Evolutionary conservation across 2,329 filamentous ascomycete genomes (phyloP).

Genomic region (Huntiella moniliformis): DNA sequence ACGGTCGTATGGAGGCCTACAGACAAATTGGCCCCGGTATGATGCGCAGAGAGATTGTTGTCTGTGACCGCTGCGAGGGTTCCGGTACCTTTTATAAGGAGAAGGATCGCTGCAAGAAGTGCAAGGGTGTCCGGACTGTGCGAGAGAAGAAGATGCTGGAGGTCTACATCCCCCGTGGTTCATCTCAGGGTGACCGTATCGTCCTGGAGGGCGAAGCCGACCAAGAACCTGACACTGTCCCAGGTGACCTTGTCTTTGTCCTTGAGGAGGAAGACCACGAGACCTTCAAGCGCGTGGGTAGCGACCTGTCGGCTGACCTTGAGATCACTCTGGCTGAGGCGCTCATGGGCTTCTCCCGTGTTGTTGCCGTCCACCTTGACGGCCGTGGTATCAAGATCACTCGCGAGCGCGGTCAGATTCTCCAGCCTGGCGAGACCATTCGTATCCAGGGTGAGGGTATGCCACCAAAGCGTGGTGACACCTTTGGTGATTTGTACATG

Average conservation of each 20-base stretch:
- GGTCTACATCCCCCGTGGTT: constrained; percentile 83
- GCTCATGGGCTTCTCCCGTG: constrained; percentile 71
- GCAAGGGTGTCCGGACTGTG: constrained; percentile 76
- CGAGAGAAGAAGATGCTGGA: constrained; percentile 88
- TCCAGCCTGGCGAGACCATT: constrained; percentile 68
- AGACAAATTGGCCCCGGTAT: constrained; percentile 74
- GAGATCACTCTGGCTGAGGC: constrained; percentile 69
- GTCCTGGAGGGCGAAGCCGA: constrained; percentile 86
- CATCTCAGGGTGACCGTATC: constrained; percentile 74
- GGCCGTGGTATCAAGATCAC: constrained; percentile 72
- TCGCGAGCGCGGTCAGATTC: constrained; percentile 61
- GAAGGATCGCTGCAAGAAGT: constrained; percentile 97
- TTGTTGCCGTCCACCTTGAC: constrained; percentile 82
- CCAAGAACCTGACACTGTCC: constrained; percentile 71
- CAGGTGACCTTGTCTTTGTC: constrained; percentile 84
- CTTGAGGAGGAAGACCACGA: constrained; percentile 68
- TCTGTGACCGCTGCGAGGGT: constrained; percentile 70
- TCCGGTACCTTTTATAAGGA: constrained; percentile 78
- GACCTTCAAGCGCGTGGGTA: constrained; percentile 61
- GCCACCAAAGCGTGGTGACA: constrained; percentile 73
- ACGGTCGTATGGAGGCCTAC: constrained; percentile 57
- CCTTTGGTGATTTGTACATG: constrained; percentile 73
- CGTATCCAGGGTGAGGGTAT: constrained; percentile 84
- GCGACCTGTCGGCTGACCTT: constrained; percentile 68
- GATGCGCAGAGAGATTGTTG: constrained; percentile 59